These are phyloP conservation scores for Tuctoria greenei DNA, from an alignment of 176 grass and related monocot species.

Conservation along the genomic window DNA sequence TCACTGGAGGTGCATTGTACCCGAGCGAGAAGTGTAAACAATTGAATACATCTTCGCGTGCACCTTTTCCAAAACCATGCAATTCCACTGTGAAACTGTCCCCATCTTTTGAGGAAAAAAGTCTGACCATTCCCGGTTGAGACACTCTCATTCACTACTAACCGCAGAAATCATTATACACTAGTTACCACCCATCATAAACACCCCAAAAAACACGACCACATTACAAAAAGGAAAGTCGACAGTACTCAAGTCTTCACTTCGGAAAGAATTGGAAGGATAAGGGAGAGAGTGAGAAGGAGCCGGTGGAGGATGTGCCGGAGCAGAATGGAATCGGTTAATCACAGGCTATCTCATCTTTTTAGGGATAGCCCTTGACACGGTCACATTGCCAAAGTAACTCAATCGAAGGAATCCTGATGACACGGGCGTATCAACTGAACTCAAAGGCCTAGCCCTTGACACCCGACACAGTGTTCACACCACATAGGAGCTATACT, in stretches of 20 bases:
- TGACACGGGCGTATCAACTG: neutral
- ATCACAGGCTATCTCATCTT: too few species aligned
- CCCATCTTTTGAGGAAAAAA: neutral
- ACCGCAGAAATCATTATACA: neutral
- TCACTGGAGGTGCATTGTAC: too few species aligned
- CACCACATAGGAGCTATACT: neutral
- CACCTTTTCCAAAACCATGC: conserved; percentile 5
- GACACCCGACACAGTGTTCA: neutral
- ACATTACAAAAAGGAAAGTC: neutral
- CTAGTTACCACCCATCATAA: neutral
- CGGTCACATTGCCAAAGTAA: neutral
- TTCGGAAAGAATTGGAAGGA: too few species aligned
- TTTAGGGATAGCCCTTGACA: too few species aligned
- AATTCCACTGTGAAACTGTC: neutral
- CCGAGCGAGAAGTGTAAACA: neutral
- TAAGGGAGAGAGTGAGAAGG: too few species aligned
- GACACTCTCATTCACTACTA: neutral
- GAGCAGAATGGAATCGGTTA: too few species aligned
- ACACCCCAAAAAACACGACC: neutral
- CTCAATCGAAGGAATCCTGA: neutral
- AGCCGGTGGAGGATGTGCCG: too few species aligned
- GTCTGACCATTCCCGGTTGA: neutral
- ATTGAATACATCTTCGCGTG: neutral
- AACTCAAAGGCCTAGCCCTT: neutral
- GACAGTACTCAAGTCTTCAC: neutral